Percentiles rank a stretch among this genome's conserved stretches.
These are phyloP conservation scores for Salix dunnii DNA, from an alignment of 345 rosid species.

Conservation along the genomic window DNA sequence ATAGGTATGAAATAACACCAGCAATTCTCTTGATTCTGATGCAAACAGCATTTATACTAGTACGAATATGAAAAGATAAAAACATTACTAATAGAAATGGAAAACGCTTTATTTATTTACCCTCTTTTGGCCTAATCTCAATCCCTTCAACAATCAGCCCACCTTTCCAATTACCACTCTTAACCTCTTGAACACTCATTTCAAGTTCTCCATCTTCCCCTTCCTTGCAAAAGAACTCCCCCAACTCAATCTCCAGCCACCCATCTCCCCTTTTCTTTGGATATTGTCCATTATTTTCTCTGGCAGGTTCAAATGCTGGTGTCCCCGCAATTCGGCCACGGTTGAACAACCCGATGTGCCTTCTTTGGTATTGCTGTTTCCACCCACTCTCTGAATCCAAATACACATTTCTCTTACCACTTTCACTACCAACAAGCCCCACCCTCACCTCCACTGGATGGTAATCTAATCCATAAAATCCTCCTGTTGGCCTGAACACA, in stretches of 20 bases:
- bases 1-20: neutral
- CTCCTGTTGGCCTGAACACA: slow-evolving; percentile 21
- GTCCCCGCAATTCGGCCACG: neutral
- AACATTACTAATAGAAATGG: neutral
- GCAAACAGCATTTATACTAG: too few relatives aligned
- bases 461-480: slow-evolving; percentile 9
- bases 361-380: neutral
- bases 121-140: slow-evolving; percentile 36
- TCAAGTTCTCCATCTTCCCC: slow-evolving; percentile 19
- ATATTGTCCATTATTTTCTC: neutral
- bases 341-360: neutral
- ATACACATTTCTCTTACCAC: neutral
- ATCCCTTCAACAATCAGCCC: slow-evolving; percentile 38
- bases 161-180: slow-evolving; percentile 6
- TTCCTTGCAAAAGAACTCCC: slow-evolving; percentile 16
- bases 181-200: slow-evolving; percentile 19
- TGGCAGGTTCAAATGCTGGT: neutral
- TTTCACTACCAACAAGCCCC: slow-evolving; percentile 7
- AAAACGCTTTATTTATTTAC: neutral
- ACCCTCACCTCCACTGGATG: slow-evolving; percentile 18
- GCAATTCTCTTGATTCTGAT: neutral
- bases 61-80: neutral
- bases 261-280: slow-evolving; percentile 27
- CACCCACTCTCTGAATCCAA: slow-evolving; percentile 11
- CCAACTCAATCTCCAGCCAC: slow-evolving; percentile 37